These are phyloP conservation scores for Cladosporium sp. DNA, from an alignment of 2,329 filamentous ascomycete species.

Conservation along the genomic window DNA sequence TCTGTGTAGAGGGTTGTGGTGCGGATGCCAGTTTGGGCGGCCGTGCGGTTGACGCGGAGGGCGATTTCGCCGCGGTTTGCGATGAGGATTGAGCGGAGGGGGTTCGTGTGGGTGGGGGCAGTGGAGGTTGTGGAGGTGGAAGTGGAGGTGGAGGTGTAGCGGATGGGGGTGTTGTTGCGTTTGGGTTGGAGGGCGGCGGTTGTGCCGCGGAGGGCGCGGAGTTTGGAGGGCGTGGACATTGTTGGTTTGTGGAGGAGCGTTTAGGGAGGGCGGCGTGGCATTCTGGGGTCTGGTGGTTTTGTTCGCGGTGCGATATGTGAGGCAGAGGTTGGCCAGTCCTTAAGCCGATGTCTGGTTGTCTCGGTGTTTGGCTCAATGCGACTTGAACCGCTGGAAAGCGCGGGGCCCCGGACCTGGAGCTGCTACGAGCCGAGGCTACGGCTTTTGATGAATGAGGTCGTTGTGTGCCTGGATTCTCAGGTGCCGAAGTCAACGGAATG, in stretches of 20 bases:
- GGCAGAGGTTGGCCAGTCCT: neutral
- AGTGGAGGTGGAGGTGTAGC: conserved; percentile 12
- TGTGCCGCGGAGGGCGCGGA: conserved; percentile 18
- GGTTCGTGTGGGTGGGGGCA: conserved; percentile 14
- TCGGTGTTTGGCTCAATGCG: neutral
- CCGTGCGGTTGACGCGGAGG: conserved; percentile 83
- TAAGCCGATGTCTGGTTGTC: neutral
- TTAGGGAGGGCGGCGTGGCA: neutral
- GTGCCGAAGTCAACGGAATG: too few relatives aligned
- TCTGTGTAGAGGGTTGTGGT: conserved; percentile 95
- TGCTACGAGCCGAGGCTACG: too few relatives aligned
- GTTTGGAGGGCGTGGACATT: conserved; percentile 20
- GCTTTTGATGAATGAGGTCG: too few relatives aligned
- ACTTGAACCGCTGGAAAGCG: neutral
- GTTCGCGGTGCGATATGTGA: neutral
- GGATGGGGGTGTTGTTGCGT: conserved; percentile 12
- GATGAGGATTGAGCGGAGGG: conserved; percentile 68
- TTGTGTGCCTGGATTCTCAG: too few relatives aligned
- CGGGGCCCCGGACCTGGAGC: neutral
- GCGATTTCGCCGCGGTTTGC: conserved; percentile 97
- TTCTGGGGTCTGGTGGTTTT: neutral
- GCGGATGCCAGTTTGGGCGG: conserved; percentile 78
- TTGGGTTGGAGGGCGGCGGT: conserved; percentile 15
- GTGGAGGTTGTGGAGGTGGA: neutral
- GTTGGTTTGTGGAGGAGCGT: neutral